Percentiles rank a stretch among this genome's conserved stretches.
Conservation (phyloP, 495 filamentous ascomycete genomes). For the Penicillium ochrochloron region DNA sequence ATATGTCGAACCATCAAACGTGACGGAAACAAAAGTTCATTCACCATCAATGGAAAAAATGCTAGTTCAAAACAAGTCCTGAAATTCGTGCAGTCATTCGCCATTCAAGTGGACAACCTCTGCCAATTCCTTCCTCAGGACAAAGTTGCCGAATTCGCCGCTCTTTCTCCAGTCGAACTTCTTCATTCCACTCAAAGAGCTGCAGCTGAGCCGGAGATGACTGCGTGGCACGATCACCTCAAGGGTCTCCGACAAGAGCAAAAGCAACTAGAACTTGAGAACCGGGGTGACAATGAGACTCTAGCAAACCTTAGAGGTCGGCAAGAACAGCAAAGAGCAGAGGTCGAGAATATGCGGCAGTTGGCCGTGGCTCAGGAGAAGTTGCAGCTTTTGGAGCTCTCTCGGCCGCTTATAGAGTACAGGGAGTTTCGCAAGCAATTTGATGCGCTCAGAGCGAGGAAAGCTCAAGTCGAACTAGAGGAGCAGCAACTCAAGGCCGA, state of each 20-base stretch:
- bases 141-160: conserved; percentile 92
- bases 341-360: conserved; percentile 82
- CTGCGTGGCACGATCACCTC: conserved; percentile 75
- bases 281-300: conserved; percentile 61
- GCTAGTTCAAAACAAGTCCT: conserved; percentile 62
- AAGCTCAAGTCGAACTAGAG: conserved; percentile 51
- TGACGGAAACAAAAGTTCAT: conserved; percentile 79
- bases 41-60: conserved; percentile 68
- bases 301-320: conserved; percentile 69
- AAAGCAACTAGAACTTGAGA: conserved; percentile 63
- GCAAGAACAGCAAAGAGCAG: conserved; percentile 77
- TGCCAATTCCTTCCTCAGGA: conserved; percentile 98
- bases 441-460: conserved; percentile 52
- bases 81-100: conserved; percentile 66
- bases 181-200: conserved; percentile 84
- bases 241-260: conserved; percentile 72
- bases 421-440: conserved; percentile 34
- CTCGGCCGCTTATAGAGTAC: conserved; percentile 70
- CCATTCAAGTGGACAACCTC: conserved; percentile 95
- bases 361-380: conserved; percentile 67
- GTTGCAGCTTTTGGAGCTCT: conserved; percentile 67
- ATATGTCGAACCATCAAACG: conserved; percentile 76
- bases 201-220: conserved; percentile 79
- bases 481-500: conserved; percentile 61
- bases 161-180: conserved; percentile 81